phyloP scores from a whole-genome alignment of 192 early-diverging fungal species.

The Linnemannia elongata region DNA sequence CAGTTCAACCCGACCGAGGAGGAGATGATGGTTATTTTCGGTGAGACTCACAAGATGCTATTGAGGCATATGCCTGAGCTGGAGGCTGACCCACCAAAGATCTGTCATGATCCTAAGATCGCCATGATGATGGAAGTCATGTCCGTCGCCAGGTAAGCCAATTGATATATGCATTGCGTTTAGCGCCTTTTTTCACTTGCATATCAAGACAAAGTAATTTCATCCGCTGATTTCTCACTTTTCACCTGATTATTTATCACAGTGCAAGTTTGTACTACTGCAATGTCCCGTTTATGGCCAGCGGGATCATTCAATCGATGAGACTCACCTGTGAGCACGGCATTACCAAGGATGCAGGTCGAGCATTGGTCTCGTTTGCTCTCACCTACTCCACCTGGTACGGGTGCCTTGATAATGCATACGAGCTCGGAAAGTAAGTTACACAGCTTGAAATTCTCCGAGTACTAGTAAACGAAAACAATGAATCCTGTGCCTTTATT shows the following conservation, averaged over 20 bases:
- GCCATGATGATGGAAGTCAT: slow-evolving; percentile 54
- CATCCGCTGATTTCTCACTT: neutral
- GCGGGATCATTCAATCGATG: slow-evolving; percentile 30
- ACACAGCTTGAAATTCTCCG: neutral
- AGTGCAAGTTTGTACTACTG: slow-evolving; percentile 54
- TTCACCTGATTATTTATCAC: neutral
- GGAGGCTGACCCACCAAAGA: slow-evolving; percentile 22
- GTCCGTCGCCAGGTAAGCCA: slow-evolving; percentile 28
- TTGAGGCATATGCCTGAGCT: slow-evolving; percentile 31
- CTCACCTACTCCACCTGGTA: slow-evolving; percentile 52
- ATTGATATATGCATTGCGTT: neutral
- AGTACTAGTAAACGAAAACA: no score
- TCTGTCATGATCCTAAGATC: slow-evolving; percentile 30
- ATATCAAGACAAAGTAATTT: neutral
- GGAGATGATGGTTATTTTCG: slow-evolving; percentile 30
- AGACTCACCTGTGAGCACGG: slow-evolving; percentile 38
- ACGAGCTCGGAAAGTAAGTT: slow-evolving; percentile 51
- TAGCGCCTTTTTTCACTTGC: neutral
- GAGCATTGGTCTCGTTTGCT: slow-evolving; percentile 43
- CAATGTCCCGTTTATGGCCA: slow-evolving; percentile 43
- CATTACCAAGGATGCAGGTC: slow-evolving; percentile 45
- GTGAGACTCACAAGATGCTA: slow-evolving; percentile 35
- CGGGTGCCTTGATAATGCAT: slow-evolving; percentile 34
- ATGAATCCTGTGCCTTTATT: neutral
- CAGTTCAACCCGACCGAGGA: slow-evolving; percentile 28